Percentiles rank a stretch among this genome's conserved stretches.
Conservation (phyloP, 179 eudicot genomes). For the Kewa caespitosa region DNA sequence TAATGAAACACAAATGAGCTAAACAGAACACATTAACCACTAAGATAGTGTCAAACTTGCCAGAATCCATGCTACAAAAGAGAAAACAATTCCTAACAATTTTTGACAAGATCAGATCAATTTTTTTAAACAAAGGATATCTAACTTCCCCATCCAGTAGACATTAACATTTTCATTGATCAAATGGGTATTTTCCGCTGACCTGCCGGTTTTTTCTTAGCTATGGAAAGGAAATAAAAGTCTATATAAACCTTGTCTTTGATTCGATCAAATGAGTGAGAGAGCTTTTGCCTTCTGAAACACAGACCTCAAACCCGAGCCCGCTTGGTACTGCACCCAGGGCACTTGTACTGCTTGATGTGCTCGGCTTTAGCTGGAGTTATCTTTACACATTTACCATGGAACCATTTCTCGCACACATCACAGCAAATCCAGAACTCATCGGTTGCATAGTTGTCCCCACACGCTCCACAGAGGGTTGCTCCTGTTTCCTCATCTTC, state of each 20-base stretch:
- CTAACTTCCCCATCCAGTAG: constrained; percentile 23
- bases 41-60: constrained; percentile 20
- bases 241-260: constrained; percentile 18
- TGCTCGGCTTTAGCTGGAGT: constrained; percentile 83
- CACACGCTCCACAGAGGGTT: constrained; percentile 75
- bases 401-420: constrained; percentile 79
- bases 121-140: constrained; percentile 12
- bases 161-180: constrained; percentile 16
- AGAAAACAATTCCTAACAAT: constrained; percentile 22
- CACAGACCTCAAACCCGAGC: constrained; percentile 40
- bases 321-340: constrained; percentile 62
- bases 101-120: constrained; percentile 8
- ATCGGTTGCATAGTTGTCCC: constrained; percentile 54
- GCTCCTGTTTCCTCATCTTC: constrained; percentile 63
- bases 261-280: constrained; percentile 21
- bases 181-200: constrained; percentile 26
- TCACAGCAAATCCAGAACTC: constrained; percentile 91
- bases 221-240: constrained; percentile 17
- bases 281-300: constrained; percentile 8
- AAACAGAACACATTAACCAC: constrained; percentile 8
- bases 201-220: constrained; percentile 21
- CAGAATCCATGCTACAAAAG: constrained; percentile 19
- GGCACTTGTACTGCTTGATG: constrained; percentile 86
- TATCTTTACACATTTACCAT: constrained; percentile 77
- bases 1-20: neutral